Evolutionary conservation across 257 asterid genomes (phyloP), one percentile per base, ranked within the genome.

Genomic region (Solanum peruvianum): DNA sequence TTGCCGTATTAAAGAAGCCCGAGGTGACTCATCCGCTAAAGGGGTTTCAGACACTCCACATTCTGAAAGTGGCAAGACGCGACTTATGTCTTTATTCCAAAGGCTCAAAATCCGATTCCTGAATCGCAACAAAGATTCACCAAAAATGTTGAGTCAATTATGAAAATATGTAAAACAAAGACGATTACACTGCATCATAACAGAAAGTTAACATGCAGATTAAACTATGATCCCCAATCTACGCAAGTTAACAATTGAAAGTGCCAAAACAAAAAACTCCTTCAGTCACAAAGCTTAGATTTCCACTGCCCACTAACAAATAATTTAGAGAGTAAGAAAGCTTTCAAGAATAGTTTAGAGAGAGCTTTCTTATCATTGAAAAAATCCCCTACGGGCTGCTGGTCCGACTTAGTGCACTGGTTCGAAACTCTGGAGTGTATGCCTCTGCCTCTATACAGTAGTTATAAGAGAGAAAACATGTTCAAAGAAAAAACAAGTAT

Each of bases 41-140:
- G 93, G 89, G 83, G 92, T 86, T 84, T 90, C 94, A 88, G 94
- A 89, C 87, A 92, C 94, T 66, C 96, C 98, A 91, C 98, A 96
- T 83, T 96, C 98, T 67, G 93, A 87, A 81, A 96, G 93, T 21
- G 91, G 96, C 92, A 96, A 91, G 87, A 96, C 91, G 78, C 98
- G 97, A 86, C 93, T 93, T 76, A 97, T 95, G 90, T 97, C 99
- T 92, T 97, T 97, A 92, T 93, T 96, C 99, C 99, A 97, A 82
- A 95, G 92, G 91, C 95, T 92, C 91, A 97, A 91, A 88, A 97
- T 92, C 88, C 86, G 87, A 88, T 97, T 97, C 95, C 99, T 97
- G 96, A 91, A 92, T 73, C 91, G 73, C 87, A 86, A 52, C 44
- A 88, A 88, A 88, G 60, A 71, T 87, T 92, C 86, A 87, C 89